These are phyloP conservation scores for Xylaria cubensis DNA, from an alignment of 495 filamentous ascomycete species.

Conservation along the genomic window DNA sequence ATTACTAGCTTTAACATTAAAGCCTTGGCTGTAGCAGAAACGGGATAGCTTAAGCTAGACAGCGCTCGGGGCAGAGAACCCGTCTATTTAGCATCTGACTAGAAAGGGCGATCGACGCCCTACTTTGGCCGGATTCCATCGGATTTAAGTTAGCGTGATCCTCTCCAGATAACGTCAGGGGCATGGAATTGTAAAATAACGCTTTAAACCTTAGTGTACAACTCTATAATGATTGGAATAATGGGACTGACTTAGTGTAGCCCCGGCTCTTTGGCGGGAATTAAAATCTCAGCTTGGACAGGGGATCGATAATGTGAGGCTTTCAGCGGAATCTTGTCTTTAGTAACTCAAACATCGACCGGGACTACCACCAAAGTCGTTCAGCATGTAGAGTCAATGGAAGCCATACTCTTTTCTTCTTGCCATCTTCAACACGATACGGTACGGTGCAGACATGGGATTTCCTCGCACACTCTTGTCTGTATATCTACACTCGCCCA, in stretches of 20 bases:
- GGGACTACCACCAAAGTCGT: background rate
- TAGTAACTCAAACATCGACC: background rate
- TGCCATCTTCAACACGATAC: background rate
- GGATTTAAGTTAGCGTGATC: constrained; percentile 3
- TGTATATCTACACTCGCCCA: background rate
- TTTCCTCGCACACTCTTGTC: background rate
- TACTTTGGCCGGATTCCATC: background rate
- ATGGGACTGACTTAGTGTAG: background rate
- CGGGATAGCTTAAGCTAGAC: constrained; percentile 1
- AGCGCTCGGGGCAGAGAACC: background rate
- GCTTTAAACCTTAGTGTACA: background rate
- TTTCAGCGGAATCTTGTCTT: background rate
- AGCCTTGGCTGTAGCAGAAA: background rate
- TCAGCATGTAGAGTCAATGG: background rate
- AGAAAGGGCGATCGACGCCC: background rate
- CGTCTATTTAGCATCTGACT: background rate
- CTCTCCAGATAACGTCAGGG: background rate
- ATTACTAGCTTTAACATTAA: background rate
- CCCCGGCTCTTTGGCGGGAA: constrained; percentile 16
- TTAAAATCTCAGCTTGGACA: constrained; percentile 5
- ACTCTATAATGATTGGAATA: background rate
- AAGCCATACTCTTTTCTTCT: background rate
- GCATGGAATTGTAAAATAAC: background rate
- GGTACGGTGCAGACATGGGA: background rate
- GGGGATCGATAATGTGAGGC: background rate